Base-by-base conservation (phyloP, 805 yeast species). In the Candida namnaoensis region DNA sequence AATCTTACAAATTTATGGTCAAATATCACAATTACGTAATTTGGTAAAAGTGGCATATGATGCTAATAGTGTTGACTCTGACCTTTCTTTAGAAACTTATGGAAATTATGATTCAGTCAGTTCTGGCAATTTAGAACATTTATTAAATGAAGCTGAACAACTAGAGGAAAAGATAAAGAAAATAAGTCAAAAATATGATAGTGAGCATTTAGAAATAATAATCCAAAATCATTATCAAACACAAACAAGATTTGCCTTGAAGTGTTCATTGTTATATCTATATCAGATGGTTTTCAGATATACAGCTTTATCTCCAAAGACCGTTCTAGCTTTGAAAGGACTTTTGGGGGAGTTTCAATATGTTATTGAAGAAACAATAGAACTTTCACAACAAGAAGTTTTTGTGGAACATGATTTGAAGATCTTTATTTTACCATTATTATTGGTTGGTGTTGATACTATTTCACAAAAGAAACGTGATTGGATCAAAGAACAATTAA, bases 11-110 rank as follows among this genome's bases (percentile, higher is more conserved):
- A 28, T 38, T 5, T 39, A 43, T 26, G 45, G 45, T 24, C 43
- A 45, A 32, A 43, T 43, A 7, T 45, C 44, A 27, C 43, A 47
- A n/a, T 39, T 47, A 5, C 41, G 43, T 37, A 47, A 44, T 36
- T 25, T 47, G 9, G 43, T 47, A 4, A 41, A 38, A 13, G 41
- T 47, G 7, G 41, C 45, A 5, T 45, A 47, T 32, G 39, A 41
- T 34, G 50, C 45, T 14, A 47, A 47, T 28, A 10, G 8, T 14
- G 5, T 13, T 30, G 38, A 13, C n/a, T n/a, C 14, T 35, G 32
- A 33, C 7, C 2, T 7, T 10, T 33, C 35, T 30, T 11, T 30
- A 12, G n/a, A 30, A 5, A 8, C 32, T 24, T 32, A 35, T 35
- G 23, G 14, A 24, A 32, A 35, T 14, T 39, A 39, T 39, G 38